phyloP scores from a whole-genome alignment of 805 yeast species.

The Maudiozyma turicensis region DNA sequence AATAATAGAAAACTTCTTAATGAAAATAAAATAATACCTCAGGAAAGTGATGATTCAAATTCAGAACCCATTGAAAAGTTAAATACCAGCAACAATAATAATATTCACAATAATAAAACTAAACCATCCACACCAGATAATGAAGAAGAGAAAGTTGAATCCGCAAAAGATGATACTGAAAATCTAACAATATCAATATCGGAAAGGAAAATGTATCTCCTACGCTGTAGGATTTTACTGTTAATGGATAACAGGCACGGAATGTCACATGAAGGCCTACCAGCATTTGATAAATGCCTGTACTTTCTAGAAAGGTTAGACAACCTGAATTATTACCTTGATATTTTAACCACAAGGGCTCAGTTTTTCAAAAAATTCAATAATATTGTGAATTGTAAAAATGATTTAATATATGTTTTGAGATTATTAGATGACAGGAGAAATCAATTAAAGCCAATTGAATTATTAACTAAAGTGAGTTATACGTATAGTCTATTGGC shows the following conservation, averaged over 20 bases:
- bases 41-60: neutral
- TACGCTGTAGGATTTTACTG: conserved; percentile 14
- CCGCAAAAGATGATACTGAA: neutral
- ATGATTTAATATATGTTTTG: conserved; percentile 10
- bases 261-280: conserved; percentile 6
- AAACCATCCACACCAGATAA: neutral
- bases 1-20: neutral
- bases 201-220: conserved; percentile 5
- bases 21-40: neutral
- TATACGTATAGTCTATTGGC: conserved; percentile 11
- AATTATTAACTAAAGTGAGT: conserved; percentile 9
- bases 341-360: conserved; percentile 16
- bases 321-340: conserved; percentile 9
- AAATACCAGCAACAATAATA: neutral
- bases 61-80: neutral
- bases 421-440: conserved; percentile 7
- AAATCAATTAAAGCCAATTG: conserved; percentile 4
- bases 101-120: neutral
- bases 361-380: conserved; percentile 14
- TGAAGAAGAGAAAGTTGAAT: neutral
- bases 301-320: conserved; percentile 6
- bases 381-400: conserved; percentile 6
- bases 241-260: conserved; percentile 6
- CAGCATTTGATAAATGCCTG: conserved; percentile 11
- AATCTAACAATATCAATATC: neutral